phyloP scores from a whole-genome alignment of 2,329 filamentous ascomycete species.

The Dothistroma septosporum region DNA sequence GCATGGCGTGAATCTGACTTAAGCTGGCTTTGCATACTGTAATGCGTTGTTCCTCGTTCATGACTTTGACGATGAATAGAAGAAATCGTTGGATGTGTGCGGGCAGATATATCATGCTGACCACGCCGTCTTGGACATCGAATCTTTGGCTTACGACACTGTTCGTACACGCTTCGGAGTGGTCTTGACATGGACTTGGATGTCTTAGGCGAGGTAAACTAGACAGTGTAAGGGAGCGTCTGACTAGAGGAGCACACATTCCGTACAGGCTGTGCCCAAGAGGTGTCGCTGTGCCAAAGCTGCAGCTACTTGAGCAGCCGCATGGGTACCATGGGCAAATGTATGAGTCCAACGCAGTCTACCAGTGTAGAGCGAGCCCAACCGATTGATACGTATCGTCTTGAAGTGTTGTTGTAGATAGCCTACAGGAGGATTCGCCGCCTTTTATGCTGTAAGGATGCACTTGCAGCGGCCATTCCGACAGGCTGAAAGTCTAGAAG shows the following conservation, averaged over 20 bases:
- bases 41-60: constrained; percentile 32
- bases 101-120: constrained; percentile 14
- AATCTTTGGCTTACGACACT: neutral
- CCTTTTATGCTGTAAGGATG: neutral
- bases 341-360: neutral
- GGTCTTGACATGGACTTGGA: neutral
- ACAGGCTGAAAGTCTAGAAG: neutral
- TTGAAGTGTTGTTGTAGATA: neutral
- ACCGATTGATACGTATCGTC: neutral
- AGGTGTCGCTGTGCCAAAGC: neutral
- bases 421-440: neutral
- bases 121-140: constrained; percentile 9
- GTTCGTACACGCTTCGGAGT: neutral
- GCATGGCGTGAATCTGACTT: constrained; percentile 33
- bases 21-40: constrained; percentile 31
- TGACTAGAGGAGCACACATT: neutral
- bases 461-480: constrained; percentile 3
- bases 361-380: neutral
- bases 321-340: neutral
- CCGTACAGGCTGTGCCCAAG: neutral
- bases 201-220: neutral
- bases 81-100: constrained; percentile 15
- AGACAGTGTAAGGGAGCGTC: neutral
- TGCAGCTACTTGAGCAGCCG: neutral
- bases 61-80: constrained; percentile 16